Conservation (phyloP, 225 moss, liverwort and hornwort genomes). For the Physcomitrium patens region DNA sequence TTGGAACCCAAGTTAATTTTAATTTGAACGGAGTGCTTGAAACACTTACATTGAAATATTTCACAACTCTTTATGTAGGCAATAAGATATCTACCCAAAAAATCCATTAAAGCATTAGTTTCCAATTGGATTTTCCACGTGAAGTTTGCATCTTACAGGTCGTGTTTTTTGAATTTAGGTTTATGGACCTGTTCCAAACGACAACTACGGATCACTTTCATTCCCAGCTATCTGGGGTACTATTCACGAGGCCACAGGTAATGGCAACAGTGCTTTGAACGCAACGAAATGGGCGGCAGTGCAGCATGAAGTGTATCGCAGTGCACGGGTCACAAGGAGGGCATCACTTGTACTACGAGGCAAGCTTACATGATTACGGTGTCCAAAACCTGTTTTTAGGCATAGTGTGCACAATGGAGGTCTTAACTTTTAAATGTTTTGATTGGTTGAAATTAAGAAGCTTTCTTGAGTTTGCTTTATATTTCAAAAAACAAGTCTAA, state of each 20-base stretch:
- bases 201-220: conserved; percentile 42
- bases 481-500: too few relatives aligned
- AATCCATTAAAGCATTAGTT: neutral
- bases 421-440: too few relatives aligned
- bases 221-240: conserved; percentile 56
- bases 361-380: conserved; percentile 44
- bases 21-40: neutral
- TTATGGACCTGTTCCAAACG: conserved; percentile 53
- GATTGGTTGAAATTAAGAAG: too few relatives aligned
- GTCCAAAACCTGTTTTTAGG: conserved; percentile 4
- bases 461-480: too few relatives aligned
- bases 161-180: conserved; percentile 40
- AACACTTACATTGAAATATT: neutral
- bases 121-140: neutral
- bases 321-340: conserved; percentile 43
- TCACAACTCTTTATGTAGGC: too few relatives aligned
- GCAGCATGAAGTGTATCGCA: conserved; percentile 62
- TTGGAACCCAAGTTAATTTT: conserved; percentile 8
- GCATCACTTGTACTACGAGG: conserved; percentile 57
- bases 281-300: conserved; percentile 50
- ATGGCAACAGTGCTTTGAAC: conserved; percentile 15
- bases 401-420: conserved; percentile 9
- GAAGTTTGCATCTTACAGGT: conserved; percentile 23
- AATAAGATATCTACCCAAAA: too few relatives aligned
- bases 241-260: conserved; percentile 34